These are phyloP conservation scores for Mycena latifolia DNA, from an alignment of 768 basidiomycete genomes.

Conservation along the genomic window DNA sequence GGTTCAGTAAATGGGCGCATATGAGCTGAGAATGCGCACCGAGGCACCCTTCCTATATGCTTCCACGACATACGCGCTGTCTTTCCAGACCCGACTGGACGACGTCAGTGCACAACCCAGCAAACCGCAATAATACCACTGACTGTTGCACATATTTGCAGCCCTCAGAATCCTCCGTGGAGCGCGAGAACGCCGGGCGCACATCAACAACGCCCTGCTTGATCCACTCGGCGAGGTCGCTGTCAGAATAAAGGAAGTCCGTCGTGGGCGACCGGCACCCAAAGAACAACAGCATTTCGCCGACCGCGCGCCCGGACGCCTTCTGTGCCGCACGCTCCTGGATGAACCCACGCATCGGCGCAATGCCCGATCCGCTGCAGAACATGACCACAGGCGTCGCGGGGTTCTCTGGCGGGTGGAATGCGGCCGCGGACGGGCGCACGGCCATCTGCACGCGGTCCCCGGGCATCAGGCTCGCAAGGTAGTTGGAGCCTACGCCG, in stretches of 20 bases:
- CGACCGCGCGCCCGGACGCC: slow-evolving; percentile 55
- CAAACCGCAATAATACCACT: slow-evolving; percentile 30
- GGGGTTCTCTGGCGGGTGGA: slow-evolving; percentile 57
- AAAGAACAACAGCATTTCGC: slow-evolving; percentile 58
- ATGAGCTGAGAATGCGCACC: slow-evolving; percentile 37
- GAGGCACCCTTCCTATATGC: slow-evolving; percentile 49
- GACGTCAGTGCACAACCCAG: neutral
- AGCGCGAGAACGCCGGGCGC: slow-evolving; percentile 57
- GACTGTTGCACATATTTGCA: slow-evolving; percentile 57
- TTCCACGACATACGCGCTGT: slow-evolving; percentile 50
- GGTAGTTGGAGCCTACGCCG: slow-evolving; percentile 61
- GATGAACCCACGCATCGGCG: slow-evolving; percentile 65
- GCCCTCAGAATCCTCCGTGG: slow-evolving; percentile 43
- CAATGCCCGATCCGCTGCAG: slow-evolving; percentile 60
- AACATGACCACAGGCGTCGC: slow-evolving; percentile 57
- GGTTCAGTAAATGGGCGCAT: too few relatives aligned
- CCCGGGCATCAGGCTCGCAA: slow-evolving; percentile 54
- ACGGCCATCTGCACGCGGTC: slow-evolving; percentile 58
- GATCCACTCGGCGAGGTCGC: slow-evolving; percentile 57
- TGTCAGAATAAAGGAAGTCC: slow-evolving; percentile 58
- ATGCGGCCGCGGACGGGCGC: slow-evolving; percentile 51
- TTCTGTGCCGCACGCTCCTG: slow-evolving; percentile 63
- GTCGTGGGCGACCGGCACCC: slow-evolving; percentile 57
- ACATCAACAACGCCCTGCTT: slow-evolving; percentile 57
- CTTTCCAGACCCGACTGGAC: slow-evolving; percentile 56